These are phyloP conservation scores for Phytophthora rubi DNA, from an alignment of 352 stramenopile genomes.

Conservation along the genomic window DNA sequence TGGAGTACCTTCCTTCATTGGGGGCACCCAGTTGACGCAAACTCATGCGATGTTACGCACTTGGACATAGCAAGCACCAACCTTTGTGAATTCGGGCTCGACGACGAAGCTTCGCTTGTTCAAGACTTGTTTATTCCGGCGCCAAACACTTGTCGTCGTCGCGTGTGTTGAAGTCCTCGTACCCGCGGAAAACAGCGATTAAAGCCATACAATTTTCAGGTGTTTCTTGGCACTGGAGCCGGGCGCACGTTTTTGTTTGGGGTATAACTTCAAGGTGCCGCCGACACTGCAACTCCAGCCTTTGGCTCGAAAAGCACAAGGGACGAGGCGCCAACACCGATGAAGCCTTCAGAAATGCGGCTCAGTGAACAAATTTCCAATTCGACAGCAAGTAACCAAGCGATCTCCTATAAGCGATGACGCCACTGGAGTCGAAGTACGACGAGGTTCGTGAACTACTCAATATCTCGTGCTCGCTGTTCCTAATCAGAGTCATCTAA, in stretches of 20 bases:
- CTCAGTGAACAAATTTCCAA: constrained; percentile 27
- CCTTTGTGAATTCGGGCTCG: too few relatives aligned
- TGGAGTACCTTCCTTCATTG: too few relatives aligned
- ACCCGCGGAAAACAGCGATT: constrained; percentile 20
- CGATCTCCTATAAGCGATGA: constrained; percentile 1
- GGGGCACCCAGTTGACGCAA: too few relatives aligned
- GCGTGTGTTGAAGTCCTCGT: constrained; percentile 7
- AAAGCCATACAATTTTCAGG: not conserved
- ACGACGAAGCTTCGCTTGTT: too few relatives aligned
- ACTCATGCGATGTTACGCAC: too few relatives aligned
- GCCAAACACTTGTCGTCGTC: constrained; percentile 4
- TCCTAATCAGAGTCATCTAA: not conserved
- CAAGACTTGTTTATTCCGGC: not conserved
- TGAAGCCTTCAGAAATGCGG: constrained; percentile 1
- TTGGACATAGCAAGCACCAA: too few relatives aligned
- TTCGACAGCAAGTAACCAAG: constrained; percentile 4
- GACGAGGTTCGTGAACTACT: constrained; percentile 12
- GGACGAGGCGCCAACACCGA: constrained; percentile 5
- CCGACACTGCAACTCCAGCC: constrained; percentile 12
- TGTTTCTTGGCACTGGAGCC: constrained; percentile 7
- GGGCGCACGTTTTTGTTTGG: constrained; percentile 13
- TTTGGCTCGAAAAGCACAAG: not conserved
- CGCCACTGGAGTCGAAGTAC: constrained; percentile 13
- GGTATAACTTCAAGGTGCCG: constrained; percentile 17
- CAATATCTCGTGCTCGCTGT: not conserved